Conservation (phyloP, 345 rosid species). For the Populus euphratica region DNA sequence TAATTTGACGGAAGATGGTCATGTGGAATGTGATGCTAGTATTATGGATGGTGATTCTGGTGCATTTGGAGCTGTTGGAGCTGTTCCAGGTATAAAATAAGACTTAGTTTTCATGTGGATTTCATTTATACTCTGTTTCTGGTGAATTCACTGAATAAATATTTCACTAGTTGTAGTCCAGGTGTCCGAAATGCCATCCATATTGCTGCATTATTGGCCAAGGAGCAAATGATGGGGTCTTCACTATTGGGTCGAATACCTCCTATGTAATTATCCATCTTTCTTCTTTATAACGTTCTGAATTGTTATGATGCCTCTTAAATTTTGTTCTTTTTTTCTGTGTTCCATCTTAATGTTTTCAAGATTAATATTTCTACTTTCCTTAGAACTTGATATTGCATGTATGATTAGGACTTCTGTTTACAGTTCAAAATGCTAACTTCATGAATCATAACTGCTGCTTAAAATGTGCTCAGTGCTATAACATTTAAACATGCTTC, state of each 20-base stretch:
- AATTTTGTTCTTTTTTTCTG: no score
- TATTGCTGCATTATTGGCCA: slow-evolving; percentile 72
- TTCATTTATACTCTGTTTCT: slow-evolving; percentile 2
- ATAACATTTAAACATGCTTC: no score
- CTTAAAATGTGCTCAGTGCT: no score
- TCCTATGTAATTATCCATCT: slow-evolving; percentile 61
- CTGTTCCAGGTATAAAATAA: slow-evolving; percentile 63
- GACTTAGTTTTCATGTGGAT: not conserved
- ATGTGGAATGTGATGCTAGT: slow-evolving; percentile 93
- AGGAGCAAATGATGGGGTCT: slow-evolving; percentile 68
- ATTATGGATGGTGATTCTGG: slow-evolving; percentile 88
- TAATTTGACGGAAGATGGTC: slow-evolving; percentile 86
- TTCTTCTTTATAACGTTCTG: not conserved
- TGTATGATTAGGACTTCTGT: no score
- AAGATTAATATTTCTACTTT: no score
- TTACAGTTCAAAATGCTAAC: no score
- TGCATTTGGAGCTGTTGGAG: slow-evolving; percentile 93
- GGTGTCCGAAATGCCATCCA: slow-evolving; percentile 87
- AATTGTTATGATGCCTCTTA: not conserved
- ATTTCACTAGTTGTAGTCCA: slow-evolving; percentile 55
- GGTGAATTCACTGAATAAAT: slow-evolving; percentile 23
- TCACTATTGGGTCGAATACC: slow-evolving; percentile 78
- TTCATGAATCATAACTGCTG: no score
- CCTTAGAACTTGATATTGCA: no score
- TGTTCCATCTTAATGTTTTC: no score